phyloP scores from a whole-genome alignment of 1,284 basidiomycete genomes.

The Cutaneotrichosporon curvatum region DNA sequence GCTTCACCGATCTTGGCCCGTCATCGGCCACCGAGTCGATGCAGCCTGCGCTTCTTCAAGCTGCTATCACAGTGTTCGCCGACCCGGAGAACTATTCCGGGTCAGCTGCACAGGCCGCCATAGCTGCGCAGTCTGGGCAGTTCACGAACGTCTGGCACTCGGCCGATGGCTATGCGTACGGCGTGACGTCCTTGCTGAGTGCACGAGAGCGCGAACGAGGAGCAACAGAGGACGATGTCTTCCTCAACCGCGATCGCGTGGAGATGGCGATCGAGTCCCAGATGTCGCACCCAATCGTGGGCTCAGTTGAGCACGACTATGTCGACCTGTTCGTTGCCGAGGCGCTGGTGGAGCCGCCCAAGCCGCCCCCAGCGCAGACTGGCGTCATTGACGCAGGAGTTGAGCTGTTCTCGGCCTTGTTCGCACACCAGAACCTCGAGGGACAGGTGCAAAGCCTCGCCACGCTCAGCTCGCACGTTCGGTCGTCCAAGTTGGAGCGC shows the following conservation, averaged over 20 bases:
- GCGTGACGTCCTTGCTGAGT: constrained; percentile 63
- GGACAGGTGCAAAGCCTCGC: constrained; percentile 62
- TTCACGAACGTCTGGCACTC: constrained; percentile 83
- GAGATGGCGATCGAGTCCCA: constrained; percentile 68
- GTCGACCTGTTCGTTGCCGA: constrained; percentile 57
- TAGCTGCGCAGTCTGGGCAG: constrained; percentile 75
- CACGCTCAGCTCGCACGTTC: constrained; percentile 56
- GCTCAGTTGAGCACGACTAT: constrained; percentile 80
- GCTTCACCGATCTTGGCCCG: constrained; percentile 74
- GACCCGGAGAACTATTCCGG: constrained; percentile 63
- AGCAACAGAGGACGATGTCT: constrained; percentile 50
- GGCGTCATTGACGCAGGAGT: constrained; percentile 84
- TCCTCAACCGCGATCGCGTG: constrained; percentile 67
- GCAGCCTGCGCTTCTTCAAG: constrained; percentile 73
- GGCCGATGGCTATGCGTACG: constrained; percentile 85
- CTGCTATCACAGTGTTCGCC: constrained; percentile 74
- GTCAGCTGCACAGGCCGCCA: constrained; percentile 84
- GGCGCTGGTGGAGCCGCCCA: constrained; percentile 34
- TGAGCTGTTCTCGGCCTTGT: constrained; percentile 70
- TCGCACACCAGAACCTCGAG: constrained; percentile 69
- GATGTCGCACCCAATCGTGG: constrained; percentile 71
- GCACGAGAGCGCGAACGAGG: constrained; percentile 39
- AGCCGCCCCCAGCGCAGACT: constrained; percentile 64
- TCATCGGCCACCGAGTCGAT: constrained; percentile 72
- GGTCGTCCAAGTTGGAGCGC: constrained; percentile 74